Evolutionary conservation across 495 filamentous ascomycete species (phyloP), one percentile per base, ranked within the genome.

Genomic region (Trichoderma orchidacearum): DNA sequence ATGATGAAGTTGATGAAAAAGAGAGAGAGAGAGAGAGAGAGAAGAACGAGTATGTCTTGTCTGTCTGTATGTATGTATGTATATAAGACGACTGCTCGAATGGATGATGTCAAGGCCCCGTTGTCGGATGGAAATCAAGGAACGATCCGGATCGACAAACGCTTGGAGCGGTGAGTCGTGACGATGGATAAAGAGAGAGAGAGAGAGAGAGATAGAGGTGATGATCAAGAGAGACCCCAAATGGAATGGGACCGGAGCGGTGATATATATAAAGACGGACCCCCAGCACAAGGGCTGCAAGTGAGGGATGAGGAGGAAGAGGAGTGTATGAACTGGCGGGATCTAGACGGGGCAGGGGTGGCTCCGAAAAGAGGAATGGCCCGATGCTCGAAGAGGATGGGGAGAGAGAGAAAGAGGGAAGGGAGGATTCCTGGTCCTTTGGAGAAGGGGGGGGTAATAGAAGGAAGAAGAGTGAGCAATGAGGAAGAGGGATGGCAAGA

Each of bases 11-110:
- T 45, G 63, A 62, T 35, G 54, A 34, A 38, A 31, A 25, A 54
- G 59, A 56, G 31, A 36, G 59, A 60, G 41, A 41, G 52, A 50
- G 17, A 53, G 50, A 52, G 60, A 50, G 35, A 23, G 45, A 57
- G 29, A 35, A 48, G 51, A 13, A n/a, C 15, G 27, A 3, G 29
- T 15, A 30, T 34, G 51, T 9, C 25, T 45, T 56, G 32, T 35
- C 8, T 8, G 32, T 35, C 32, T 8, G 32, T n/a, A 8, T 35
- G 8, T 35, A 35, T 35, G 32, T 35, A n/a, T 8, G 41, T n/a
- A 21, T 6, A 11, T 21, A 50, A 50, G 8, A 21, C 41, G 18
- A 50, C 41, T 12, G 17, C n/a, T n/a, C n/a, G n/a, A n/a, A n/a
- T n/a, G n/a, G n/a, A n/a, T n/a, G n/a, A n/a, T n/a, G n/a, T n/a